phyloP scores from a whole-genome alignment of 23 red algal species.

The Chondrus crispus region DNA sequence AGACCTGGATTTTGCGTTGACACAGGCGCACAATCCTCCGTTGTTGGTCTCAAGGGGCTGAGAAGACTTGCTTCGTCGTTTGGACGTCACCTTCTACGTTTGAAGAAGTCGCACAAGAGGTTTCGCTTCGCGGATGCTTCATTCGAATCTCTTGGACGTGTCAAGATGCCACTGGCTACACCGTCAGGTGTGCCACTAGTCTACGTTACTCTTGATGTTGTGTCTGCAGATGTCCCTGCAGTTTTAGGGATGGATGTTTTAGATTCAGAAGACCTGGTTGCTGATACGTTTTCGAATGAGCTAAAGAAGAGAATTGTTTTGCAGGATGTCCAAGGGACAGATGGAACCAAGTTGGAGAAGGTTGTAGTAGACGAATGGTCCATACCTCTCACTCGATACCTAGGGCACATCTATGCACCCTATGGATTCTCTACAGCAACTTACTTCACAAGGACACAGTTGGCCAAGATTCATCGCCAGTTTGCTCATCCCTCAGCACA shows the following conservation, averaged over 20 bases:
- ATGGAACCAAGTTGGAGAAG: no score
- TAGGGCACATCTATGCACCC: neutral
- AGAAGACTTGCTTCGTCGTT: no score
- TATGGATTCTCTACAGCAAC: neutral
- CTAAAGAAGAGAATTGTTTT: neutral
- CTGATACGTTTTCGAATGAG: neutral
- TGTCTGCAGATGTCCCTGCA: neutral
- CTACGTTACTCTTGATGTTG: neutral
- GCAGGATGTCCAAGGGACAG: no score
- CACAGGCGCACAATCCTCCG: no score
- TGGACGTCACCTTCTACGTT: no score
- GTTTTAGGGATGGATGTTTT: neutral
- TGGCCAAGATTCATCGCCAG: neutral
- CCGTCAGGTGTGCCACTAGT: neutral
- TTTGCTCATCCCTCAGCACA: slow-evolving; percentile 16
- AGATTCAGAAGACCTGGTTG: neutral
- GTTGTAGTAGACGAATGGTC: no score
- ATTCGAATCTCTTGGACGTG: neutral
- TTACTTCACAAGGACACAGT: neutral
- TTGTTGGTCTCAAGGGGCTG: no score
- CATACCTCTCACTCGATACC: no score
- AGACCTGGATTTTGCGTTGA: no score
- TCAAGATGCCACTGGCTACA: neutral
- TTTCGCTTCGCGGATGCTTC: neutral
- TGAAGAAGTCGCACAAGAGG: no score